Percentiles rank a stretch among this genome's conserved stretches.
Conservation (phyloP, 2,329 filamentous ascomycete species). For the Fusarium sambucinum region DNA sequence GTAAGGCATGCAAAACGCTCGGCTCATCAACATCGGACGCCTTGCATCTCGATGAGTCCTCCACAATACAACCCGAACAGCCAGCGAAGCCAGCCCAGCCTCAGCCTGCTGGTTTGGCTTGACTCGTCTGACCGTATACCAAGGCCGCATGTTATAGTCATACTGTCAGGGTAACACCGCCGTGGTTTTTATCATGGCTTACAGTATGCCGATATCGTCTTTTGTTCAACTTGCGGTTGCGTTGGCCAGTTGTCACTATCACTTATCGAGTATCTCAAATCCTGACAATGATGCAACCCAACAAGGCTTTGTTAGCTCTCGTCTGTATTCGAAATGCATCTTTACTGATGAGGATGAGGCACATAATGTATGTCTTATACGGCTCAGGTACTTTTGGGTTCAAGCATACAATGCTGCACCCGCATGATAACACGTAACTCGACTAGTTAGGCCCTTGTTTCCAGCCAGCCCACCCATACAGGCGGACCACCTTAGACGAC, state of each 20-base stretch:
- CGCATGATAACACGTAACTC: constrained; percentile 3
- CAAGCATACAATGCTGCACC: constrained; percentile 29
- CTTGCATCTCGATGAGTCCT: constrained; percentile 23
- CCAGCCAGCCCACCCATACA: constrained; percentile 29
- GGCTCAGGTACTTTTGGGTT: constrained; percentile 39
- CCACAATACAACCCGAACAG: constrained; percentile 14
- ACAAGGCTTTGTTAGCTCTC: constrained; percentile 35
- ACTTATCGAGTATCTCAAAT: constrained; percentile 2
- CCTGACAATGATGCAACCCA: constrained; percentile 22
- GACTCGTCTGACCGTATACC: constrained; percentile 11
- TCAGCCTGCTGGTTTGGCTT: constrained; percentile 5
- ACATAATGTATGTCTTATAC: constrained; percentile 16
- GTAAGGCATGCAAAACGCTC: constrained; percentile 4
- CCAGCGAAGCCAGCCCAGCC: background rate
- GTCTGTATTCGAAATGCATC: constrained; percentile 39
- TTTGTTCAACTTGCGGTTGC: background rate
- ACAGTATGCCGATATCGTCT: background rate
- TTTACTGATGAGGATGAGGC: constrained; percentile 21
- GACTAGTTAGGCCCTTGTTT: constrained; percentile 21
- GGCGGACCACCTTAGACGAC: background rate
- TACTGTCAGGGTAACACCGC: constrained; percentile 16
- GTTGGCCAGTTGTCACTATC: constrained; percentile 6
- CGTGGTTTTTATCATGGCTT: background rate
- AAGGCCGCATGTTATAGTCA: constrained; percentile 4
- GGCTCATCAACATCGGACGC: constrained; percentile 15